Evolutionary conservation across 768 basidiomycete species (phyloP), one percentile per base, ranked within the genome.

Genomic region (Coprinellus aureogranulatus): DNA sequence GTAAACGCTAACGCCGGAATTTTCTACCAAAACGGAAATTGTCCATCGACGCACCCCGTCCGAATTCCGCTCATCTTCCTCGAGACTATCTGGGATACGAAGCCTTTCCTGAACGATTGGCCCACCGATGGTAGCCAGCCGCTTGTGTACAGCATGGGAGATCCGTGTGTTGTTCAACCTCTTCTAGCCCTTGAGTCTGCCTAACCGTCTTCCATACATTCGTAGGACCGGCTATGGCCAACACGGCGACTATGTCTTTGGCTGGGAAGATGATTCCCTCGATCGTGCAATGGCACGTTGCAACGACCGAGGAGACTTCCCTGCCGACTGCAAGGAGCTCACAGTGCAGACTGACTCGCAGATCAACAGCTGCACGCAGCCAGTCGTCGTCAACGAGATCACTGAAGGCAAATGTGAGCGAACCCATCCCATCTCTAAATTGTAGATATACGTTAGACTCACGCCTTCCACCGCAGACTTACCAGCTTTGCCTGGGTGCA

Each of bases 241-340:
- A 25, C 57, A 58, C 57, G 57, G 57, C 14, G 57, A 58, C 52
- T 58, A 58, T 40, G 28, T 58, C 25, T 58, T 58, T 42, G 57
- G 57, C 4, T 58, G 57, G 57, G 57, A 58, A 46, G 52, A 45
- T n/a, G 52, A 58, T n/a, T 58, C 57, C 8, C 57, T 58, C 44
- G 49, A 58, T n/a, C 51, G 57, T 20, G 52, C 57, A 9, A 58
- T 58, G 57, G 57, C 51, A 23, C 40, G 27, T 10, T 58, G 57
- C 45, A 45, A 25, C 11, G 57, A 58, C 30, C 44, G 25, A 28
- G 30, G 27, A 9, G 57, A 49, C 25, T 18, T 18, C 18, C 57
- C 57, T 0, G 52, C 40, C 18, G 22, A 22, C 40, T 58, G 57
- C 52, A 27, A 20, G 6, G 57, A 27, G 20, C 52, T 58, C n/a